These are phyloP conservation scores for Cryphonectria nitschkei DNA, from an alignment of 2,329 filamentous ascomycete species.

Conservation along the genomic window DNA sequence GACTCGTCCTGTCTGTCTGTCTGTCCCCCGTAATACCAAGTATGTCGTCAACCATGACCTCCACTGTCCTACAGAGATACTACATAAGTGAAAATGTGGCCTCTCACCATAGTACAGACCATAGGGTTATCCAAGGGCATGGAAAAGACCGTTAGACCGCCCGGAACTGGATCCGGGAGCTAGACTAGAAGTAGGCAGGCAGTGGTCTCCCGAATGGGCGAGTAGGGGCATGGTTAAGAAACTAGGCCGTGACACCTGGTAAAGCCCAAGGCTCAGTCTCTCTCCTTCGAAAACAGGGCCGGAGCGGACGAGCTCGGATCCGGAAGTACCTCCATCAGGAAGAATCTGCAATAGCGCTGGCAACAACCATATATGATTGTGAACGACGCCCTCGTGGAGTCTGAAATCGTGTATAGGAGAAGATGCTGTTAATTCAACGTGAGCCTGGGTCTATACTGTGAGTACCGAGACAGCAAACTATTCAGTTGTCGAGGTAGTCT, in stretches of 20 bases:
- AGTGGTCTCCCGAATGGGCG: neutral
- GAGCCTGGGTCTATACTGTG: neutral
- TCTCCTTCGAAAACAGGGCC: neutral
- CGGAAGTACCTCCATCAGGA: neutral
- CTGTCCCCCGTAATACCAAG: neutral
- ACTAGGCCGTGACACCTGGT: neutral
- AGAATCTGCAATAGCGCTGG: neutral
- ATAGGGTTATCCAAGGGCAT: too few relatives aligned
- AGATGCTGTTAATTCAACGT: neutral
- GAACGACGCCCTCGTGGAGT: neutral
- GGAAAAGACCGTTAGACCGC: neutral
- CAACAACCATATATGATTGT: neutral
- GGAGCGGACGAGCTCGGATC: constrained; percentile 1
- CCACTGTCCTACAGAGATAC: neutral
- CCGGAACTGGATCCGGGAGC: neutral
- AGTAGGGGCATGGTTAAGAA: neutral
- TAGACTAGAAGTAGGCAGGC: neutral
- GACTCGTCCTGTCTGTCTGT: neutral
- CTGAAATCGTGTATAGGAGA: neutral
- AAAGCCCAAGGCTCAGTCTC: neutral
- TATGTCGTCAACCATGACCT: neutral
- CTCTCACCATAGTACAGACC: neutral
- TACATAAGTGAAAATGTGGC: neutral
- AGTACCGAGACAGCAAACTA: neutral
- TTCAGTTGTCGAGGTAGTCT: neutral